phyloP scores from a whole-genome alignment of 129 eudicot species.

The Escallonia herrerae region DNA sequence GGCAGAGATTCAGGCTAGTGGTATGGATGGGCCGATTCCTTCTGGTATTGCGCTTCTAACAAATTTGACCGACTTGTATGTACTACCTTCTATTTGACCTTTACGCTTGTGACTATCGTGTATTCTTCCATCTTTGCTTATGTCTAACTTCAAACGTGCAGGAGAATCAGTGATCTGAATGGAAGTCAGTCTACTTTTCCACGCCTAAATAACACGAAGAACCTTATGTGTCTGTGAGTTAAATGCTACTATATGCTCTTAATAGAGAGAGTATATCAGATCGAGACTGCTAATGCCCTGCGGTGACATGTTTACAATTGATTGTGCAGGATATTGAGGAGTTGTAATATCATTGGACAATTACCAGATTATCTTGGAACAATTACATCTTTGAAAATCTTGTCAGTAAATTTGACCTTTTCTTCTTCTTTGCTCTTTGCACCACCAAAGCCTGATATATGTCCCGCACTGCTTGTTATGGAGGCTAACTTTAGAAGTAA shows the following conservation, averaged over 20 bases:
- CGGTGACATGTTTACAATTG: not conserved
- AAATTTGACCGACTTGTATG: constrained; percentile 44
- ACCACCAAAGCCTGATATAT: too few relatives aligned
- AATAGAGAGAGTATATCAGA: not conserved
- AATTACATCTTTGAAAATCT: constrained; percentile 26
- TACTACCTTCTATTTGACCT: not conserved
- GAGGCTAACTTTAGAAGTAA: too few relatives aligned
- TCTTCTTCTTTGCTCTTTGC: not conserved
- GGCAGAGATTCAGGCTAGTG: constrained; percentile 42
- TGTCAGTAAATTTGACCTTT: constrained; percentile 47
- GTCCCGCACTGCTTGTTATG: too few relatives aligned
- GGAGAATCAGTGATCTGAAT: constrained; percentile 66
- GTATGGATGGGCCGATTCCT: constrained; percentile 58
- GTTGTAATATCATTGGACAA: constrained; percentile 61
- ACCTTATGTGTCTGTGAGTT: constrained; percentile 45
- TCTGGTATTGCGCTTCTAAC: constrained; percentile 42
- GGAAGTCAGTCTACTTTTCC: constrained; percentile 45
- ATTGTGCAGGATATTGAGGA: constrained; percentile 64
- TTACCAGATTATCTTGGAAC: constrained; percentile 48
- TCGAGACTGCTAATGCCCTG: too few relatives aligned
- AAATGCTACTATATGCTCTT: not conserved
- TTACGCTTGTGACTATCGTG: not conserved
- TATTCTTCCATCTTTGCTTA: not conserved
- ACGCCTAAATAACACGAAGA: constrained; percentile 21
- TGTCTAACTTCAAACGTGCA: constrained; percentile 20